Evolutionary conservation across 306 rosid species (phyloP), one percentile per base, ranked within the genome.

Genomic region (Lathyrus oleraceus): DNA sequence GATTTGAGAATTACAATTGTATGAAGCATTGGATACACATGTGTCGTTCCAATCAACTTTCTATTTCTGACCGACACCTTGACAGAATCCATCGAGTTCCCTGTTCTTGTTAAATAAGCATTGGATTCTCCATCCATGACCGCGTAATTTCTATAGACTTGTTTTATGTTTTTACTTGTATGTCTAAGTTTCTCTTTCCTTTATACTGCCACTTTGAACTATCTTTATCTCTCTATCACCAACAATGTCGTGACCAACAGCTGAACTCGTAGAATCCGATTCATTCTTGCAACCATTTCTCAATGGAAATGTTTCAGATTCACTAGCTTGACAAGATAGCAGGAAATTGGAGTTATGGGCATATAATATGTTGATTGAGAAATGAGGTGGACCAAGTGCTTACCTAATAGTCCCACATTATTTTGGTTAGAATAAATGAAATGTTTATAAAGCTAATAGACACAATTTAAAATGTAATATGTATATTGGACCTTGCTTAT

Each of bases 141-240:
- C 44, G 39, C 76, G 61, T 67, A 77, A 57, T 72, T 91, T 86
- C 84, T 87, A 5, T 71, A 77, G 69, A 72, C 87, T 23, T 81
- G 89, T 67, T 86, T 85, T 63, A 86, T 83, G 67, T 68, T 82
- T 87, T 84, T 87, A 60, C 78, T 73, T 20, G 66, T 76, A 74
- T 85, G 83, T 79, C 99, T 56, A 84, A 80, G 71, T 94, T 91
- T 83, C 99, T 83, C 88, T 94, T 94, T 82, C 99, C 88, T 86
- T 94, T 94, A 59, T 67, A 82, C 85, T 87, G 96, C 99, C 97
- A 94, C 88, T 88, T 81, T 52, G 99, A 94, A 83, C 90, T 83
- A 72, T 81, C 85, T 79, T 84, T 87, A 65, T 85, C 92, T 32
- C 78, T 69, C 85, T 78, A 53, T 73, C 83, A 71, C 75, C 66